Percentiles rank a stretch among this genome's conserved stretches.
Conservation (phyloP, 805 yeast genomes). For the Yarrowia divulgata region DNA sequence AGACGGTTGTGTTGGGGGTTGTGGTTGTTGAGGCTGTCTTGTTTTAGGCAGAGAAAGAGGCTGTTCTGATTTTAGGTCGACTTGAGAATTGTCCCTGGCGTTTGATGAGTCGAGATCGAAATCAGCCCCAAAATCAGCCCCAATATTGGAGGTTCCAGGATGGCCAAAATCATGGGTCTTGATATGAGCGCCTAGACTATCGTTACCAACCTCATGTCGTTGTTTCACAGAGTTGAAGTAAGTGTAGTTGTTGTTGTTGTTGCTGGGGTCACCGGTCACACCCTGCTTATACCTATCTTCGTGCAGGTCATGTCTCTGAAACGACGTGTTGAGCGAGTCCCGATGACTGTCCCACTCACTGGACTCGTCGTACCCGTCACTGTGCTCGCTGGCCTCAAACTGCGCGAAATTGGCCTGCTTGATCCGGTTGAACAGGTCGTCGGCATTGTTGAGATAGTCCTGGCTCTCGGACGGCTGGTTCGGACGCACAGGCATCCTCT, state of each 20-base stretch:
- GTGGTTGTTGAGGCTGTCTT: background rate
- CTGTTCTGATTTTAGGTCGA: background rate
- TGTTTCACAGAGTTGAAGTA: constrained; percentile 21
- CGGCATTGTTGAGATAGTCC: constrained; percentile 47
- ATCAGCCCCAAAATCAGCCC: background rate
- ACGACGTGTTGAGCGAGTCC: background rate
- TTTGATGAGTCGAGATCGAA: background rate
- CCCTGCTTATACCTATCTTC: too few relatives aligned
- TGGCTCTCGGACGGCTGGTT: constrained; percentile 32
- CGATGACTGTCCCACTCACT: constrained; percentile 28
- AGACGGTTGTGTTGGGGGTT: background rate
- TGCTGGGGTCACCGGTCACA: too few relatives aligned
- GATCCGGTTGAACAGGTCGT: constrained; percentile 45
- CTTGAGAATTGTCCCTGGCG: background rate
- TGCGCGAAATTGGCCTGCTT: constrained; percentile 13
- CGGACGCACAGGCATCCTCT: background rate
- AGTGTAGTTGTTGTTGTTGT: too few relatives aligned
- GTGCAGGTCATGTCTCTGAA: too few relatives aligned
- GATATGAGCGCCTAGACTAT: background rate
- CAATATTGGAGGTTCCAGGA: background rate
- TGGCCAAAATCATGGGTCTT: background rate
- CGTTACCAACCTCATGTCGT: constrained; percentile 2
- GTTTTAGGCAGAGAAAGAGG: constrained; percentile 24
- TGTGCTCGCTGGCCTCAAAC: background rate
- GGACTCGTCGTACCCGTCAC: constrained; percentile 28